phyloP scores from a whole-genome alignment of 768 basidiomycete genomes.

The Mycena metata region DNA sequence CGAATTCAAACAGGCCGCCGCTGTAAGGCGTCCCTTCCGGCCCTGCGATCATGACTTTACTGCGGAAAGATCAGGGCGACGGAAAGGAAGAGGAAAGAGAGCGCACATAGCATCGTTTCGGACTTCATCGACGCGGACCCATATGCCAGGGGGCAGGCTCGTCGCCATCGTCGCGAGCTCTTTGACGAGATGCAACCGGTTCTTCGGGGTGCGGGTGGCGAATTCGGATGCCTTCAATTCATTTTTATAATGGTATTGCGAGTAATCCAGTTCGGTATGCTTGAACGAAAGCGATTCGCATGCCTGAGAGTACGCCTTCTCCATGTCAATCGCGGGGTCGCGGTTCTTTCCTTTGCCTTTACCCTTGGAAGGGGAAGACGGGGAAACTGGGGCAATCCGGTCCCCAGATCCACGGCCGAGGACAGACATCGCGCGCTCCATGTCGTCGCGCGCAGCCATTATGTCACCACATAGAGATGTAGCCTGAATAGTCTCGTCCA shows the following conservation, averaged over 20 bases:
- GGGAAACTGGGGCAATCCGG: not conserved
- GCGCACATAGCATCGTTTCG: conserved; percentile 69
- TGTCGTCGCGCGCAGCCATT: conserved; percentile 62
- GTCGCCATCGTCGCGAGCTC: conserved; percentile 71
- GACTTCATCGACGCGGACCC: conserved; percentile 70
- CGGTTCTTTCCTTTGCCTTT: conserved; percentile 40
- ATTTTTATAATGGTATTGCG: conserved; percentile 51
- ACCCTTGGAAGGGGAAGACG: conserved; percentile 23
- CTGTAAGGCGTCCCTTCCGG: conserved; percentile 69
- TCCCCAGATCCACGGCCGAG: conserved; percentile 47
- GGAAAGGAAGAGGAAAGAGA: conserved; percentile 9
- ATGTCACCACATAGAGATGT: conserved; percentile 66
- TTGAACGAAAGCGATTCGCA: conserved; percentile 65
- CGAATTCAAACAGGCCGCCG: conserved; percentile 68
- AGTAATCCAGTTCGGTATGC: conserved; percentile 53
- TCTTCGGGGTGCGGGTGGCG: conserved; percentile 59
- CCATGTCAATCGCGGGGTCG: conserved; percentile 51
- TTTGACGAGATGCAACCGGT: conserved; percentile 65
- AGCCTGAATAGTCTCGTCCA: conserved; percentile 57
- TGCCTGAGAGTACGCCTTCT: conserved; percentile 55
- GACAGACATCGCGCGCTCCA: conserved; percentile 61
- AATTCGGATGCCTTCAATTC: conserved; percentile 50
- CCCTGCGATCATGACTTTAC: conserved; percentile 70
- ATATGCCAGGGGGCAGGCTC: conserved; percentile 67
- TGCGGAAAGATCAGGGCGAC: conserved; percentile 41